phyloP scores from a whole-genome alignment of 2,329 filamentous ascomycete genomes.

The Fusarium guadeloupense region DNA sequence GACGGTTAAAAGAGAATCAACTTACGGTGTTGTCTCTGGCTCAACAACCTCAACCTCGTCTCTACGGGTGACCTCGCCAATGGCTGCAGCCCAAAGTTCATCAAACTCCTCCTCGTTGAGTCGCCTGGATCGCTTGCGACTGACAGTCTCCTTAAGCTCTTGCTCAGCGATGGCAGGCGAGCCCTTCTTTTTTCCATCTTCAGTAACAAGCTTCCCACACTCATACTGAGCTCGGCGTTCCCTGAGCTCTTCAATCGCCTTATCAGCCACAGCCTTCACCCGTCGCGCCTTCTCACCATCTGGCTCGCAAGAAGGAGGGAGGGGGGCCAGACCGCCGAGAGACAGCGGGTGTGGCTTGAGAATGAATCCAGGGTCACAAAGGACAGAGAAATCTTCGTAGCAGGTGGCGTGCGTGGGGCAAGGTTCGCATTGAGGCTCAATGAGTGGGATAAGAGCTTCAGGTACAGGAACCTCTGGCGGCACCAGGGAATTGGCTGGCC shows the following conservation, averaged over 20 bases:
- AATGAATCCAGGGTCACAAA: conserved; percentile 88
- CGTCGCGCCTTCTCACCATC: conserved; percentile 91
- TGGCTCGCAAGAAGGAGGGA: conserved; percentile 92
- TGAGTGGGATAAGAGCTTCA: conserved; percentile 73
- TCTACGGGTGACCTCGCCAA: conserved; percentile 73
- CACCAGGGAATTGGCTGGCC: conserved; percentile 63
- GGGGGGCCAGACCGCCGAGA: conserved; percentile 79
- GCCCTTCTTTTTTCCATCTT: conserved; percentile 66
- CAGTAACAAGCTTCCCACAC: conserved; percentile 77
- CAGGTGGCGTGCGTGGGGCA: conserved; percentile 93
- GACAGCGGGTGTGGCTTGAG: conserved; percentile 85
- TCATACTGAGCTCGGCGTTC: conserved; percentile 89
- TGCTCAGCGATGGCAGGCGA: conserved; percentile 71
- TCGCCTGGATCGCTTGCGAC: conserved; percentile 79
- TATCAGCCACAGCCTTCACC: conserved; percentile 87
- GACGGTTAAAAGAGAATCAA: conserved; percentile 42
- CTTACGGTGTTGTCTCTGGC: conserved; percentile 60
- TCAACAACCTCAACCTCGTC: conserved; percentile 66
- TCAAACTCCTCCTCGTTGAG: conserved; percentile 92
- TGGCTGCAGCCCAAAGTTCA: conserved; percentile 80
- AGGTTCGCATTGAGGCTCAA: conserved; percentile 85
- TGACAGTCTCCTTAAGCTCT: conserved; percentile 80
- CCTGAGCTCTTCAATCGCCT: conserved; percentile 85
- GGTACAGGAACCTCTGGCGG: conserved; percentile 68
- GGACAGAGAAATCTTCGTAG: conserved; percentile 77